phyloP scores from a whole-genome alignment of 2,329 filamentous ascomycete species.

The Xylaria sp. region DNA sequence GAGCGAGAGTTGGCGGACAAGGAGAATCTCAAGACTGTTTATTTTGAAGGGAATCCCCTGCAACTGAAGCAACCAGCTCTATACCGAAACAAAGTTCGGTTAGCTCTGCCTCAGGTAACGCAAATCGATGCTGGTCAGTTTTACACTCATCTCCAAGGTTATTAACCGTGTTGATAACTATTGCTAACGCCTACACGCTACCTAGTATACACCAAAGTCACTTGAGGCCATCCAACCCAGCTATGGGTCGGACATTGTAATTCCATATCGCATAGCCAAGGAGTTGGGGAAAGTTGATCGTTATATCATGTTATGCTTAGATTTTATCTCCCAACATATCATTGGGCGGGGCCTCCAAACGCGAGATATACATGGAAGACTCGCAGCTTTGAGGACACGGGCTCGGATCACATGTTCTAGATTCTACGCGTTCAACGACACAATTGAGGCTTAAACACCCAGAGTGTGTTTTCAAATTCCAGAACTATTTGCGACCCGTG shows the following conservation, averaged over 20 bases:
- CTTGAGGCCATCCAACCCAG: slow-evolving; percentile 19
- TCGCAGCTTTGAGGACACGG: not conserved
- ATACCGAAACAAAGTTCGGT: slow-evolving; percentile 90
- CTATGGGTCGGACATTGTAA: slow-evolving; percentile 1
- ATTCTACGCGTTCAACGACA: no score
- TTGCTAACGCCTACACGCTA: not conserved
- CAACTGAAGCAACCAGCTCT: slow-evolving; percentile 79
- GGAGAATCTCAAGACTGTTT: slow-evolving; percentile 82
- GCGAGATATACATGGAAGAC: not conserved
- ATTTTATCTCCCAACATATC: not conserved
- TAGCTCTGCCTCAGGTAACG: slow-evolving; percentile 84
- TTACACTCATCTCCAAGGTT: not conserved
- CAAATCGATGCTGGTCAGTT: slow-evolving; percentile 98
- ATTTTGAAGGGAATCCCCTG: slow-evolving; percentile 93
- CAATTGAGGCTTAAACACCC: slow-evolving; percentile 22
- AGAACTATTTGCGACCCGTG: slow-evolving; percentile 19
- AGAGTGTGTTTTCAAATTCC: slow-evolving; percentile 17
- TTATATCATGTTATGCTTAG: not conserved
- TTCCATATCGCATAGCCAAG: slow-evolving; percentile 39
- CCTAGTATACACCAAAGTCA: slow-evolving; percentile 37
- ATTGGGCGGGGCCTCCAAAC: not conserved
- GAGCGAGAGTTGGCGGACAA: slow-evolving; percentile 81
- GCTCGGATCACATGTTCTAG: no score
- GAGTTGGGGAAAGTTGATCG: slow-evolving; percentile 34
- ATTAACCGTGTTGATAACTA: not conserved